Conservation (phyloP, 768 basidiomycete species). For the Lyophyllum semitale region DNA sequence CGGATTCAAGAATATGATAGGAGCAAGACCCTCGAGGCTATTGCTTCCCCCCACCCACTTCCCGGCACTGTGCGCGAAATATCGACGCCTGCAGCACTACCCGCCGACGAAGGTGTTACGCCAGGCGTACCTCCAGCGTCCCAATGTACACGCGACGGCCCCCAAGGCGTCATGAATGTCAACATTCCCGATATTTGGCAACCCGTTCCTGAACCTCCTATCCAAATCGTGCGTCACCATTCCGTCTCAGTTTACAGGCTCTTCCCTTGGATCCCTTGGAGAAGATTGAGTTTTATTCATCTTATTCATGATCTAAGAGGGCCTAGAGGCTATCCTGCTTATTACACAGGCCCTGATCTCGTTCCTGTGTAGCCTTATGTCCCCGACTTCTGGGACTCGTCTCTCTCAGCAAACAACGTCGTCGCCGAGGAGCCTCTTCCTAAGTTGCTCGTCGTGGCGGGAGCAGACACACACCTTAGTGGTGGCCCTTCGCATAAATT, state of each 20-base stretch:
- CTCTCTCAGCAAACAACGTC: slow-evolving; percentile 16
- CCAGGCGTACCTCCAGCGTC: slow-evolving; percentile 45
- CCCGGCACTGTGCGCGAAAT: slow-evolving; percentile 26
- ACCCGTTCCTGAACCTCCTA: slow-evolving; percentile 40
- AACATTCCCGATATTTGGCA: slow-evolving; percentile 57
- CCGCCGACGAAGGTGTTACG: slow-evolving; percentile 30
- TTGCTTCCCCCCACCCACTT: slow-evolving; percentile 20
- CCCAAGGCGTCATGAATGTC: slow-evolving; percentile 44
- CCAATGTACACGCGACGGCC: slow-evolving; percentile 22
- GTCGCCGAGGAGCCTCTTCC: slow-evolving; percentile 31
- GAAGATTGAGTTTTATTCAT: background rate
- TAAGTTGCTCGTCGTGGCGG: slow-evolving; percentile 47
- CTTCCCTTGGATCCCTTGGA: background rate
- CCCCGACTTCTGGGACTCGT: slow-evolving; percentile 48
- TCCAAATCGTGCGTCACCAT: slow-evolving; percentile 58
- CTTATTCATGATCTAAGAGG: background rate
- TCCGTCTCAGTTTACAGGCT: slow-evolving; percentile 16
- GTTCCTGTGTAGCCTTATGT: slow-evolving; percentile 39
- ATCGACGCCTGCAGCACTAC: slow-evolving; percentile 20
- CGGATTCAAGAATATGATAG: slow-evolving; percentile 56
- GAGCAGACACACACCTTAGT: slow-evolving; percentile 35
- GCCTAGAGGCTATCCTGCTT: background rate
- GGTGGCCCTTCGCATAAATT: slow-evolving; percentile 41
- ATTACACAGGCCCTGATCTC: background rate
- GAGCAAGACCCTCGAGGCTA: slow-evolving; percentile 20